Evolutionary conservation across 2,329 filamentous ascomycete genomes (phyloP).

Genomic region (Monosporascus sp.): DNA sequence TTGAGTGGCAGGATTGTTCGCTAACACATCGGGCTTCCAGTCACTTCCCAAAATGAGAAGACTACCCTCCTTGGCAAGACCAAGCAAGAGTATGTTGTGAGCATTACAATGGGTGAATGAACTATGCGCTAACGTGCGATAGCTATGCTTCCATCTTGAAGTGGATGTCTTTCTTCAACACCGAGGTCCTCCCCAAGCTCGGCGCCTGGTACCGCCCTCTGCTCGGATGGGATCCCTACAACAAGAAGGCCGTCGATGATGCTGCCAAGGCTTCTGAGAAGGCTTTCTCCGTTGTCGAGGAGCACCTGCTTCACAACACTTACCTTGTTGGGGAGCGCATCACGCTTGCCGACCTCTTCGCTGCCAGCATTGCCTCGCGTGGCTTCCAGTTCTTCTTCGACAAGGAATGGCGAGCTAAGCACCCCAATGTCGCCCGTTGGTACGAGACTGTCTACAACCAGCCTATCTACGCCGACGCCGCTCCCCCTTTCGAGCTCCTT

Average conservation of each 20-base stretch:
- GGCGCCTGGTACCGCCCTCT: constrained; percentile 83
- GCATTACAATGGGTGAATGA: neutral
- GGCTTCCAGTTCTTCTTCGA: constrained; percentile 94
- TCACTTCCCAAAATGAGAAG: constrained; percentile 99
- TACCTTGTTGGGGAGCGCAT: constrained; percentile 97
- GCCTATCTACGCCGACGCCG: constrained; percentile 79
- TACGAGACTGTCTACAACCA: constrained; percentile 92
- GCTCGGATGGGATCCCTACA: constrained; percentile 76
- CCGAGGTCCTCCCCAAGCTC: constrained; percentile 69
- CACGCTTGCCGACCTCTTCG: constrained; percentile 92
- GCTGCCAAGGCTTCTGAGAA: constrained; percentile 62
- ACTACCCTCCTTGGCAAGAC: constrained; percentile 98
- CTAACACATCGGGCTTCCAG: constrained; percentile 41
- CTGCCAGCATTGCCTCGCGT: constrained; percentile 69
- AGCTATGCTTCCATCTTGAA: constrained; percentile 92
- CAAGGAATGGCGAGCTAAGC: constrained; percentile 75
- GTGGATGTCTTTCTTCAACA: constrained; percentile 97
- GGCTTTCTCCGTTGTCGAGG: constrained; percentile 69
- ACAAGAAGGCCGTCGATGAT: constrained; percentile 96
- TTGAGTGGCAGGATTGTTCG: constrained; percentile 12
- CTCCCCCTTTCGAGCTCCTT: constrained; percentile 69
- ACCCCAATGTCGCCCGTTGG: constrained; percentile 90
- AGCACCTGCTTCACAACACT: constrained; percentile 86
- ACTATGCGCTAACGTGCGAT: constrained; percentile 17
- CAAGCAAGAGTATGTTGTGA: constrained; percentile 86